Base-by-base conservation (phyloP, 306 rosid genomes). In the Trifolium subterraneum region DNA sequence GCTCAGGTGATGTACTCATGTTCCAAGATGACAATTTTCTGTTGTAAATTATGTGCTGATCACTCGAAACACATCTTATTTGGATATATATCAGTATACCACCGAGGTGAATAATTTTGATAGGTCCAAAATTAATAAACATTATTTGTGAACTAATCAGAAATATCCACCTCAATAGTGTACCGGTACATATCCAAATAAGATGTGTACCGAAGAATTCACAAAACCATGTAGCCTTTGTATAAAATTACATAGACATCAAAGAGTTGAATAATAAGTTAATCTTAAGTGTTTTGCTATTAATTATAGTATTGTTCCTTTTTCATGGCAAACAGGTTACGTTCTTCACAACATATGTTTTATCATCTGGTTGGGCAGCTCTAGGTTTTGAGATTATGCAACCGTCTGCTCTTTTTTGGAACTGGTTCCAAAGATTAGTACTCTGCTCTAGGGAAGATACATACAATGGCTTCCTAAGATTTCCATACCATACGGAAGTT, bases 281-380 rank as follows among this genome's bases (percentile, higher is more conserved):
- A 11, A 16, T 51, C 23, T 74, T 63, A 2, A 25, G 16, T 62
- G 36, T 44, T 61, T 68, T 68, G 31, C 35, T 60, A 27, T 68
- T 80, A 69, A 72, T 69, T 77, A 27, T 27, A 62, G 23, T n/a
- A 47, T 36, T 47, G 3, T 8, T 68, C 60, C 7, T 67, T 7
- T 75, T 42, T 68, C 45, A 68, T 73, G 82, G 56, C 62, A 68
- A 72, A 36, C 82, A 94, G 99, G 95, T 88, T 72, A 84, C 90
- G 50, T 92, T 80, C 87, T 94, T 94, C 86, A 82, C 85, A 80
- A 94, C 99, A 59, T 94, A 92, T 71, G 98, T 92, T 80, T 71
- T 94, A 81, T 84, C 99, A 76, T 94, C 97, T 67, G 99, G 98
- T 63, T 94, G 99, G 98, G 97, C 93, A 58, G 88, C 96, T 85